A percentile compares a stretch with the other conserved stretches of the same genome.
Conservation (phyloP, 2,329 filamentous ascomycete species). For the Intubia oerlemansii region DNA sequence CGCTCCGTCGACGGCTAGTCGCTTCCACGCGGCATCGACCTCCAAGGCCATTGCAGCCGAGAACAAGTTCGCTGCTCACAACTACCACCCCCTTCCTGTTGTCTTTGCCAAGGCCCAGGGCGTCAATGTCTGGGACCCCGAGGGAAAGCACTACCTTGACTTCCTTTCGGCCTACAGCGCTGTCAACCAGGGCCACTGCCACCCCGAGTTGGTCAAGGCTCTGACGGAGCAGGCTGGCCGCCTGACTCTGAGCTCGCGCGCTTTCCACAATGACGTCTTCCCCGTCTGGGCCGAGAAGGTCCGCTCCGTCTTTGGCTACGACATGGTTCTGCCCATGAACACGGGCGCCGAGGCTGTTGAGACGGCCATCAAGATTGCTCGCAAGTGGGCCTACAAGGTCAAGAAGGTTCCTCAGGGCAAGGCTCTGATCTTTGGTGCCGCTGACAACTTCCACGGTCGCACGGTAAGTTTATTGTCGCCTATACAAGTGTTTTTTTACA, state of each 20-base stretch:
- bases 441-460: conserved; percentile 90
- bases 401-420: conserved; percentile 73
- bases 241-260: conserved; percentile 77
- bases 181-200: conserved; percentile 95
- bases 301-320: conserved; percentile 73
- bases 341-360: conserved; percentile 92
- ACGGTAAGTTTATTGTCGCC: conserved; percentile 50
- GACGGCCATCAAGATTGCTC: conserved; percentile 85
- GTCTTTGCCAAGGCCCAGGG: conserved; percentile 77
- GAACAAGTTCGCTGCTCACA: conserved; percentile 78
- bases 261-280: conserved; percentile 98
- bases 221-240: conserved; percentile 75
- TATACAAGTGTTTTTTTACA: too few species aligned
- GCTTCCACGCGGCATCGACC: conserved; percentile 59
- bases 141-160: conserved; percentile 88
- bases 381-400: conserved; percentile 96
- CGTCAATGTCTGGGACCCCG: conserved; percentile 87
- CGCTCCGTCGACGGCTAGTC: conserved; percentile 16
- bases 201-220: conserved; percentile 84
- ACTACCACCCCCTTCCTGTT: conserved; percentile 92
- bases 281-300: conserved; percentile 88
- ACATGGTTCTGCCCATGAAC: conserved; percentile 98
- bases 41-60: conserved; percentile 61
- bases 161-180: conserved; percentile 96
- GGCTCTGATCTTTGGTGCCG: conserved; percentile 64